Base-by-base conservation (phyloP, 1,284 basidiomycete species). In the Calocybe gambosa region DNA sequence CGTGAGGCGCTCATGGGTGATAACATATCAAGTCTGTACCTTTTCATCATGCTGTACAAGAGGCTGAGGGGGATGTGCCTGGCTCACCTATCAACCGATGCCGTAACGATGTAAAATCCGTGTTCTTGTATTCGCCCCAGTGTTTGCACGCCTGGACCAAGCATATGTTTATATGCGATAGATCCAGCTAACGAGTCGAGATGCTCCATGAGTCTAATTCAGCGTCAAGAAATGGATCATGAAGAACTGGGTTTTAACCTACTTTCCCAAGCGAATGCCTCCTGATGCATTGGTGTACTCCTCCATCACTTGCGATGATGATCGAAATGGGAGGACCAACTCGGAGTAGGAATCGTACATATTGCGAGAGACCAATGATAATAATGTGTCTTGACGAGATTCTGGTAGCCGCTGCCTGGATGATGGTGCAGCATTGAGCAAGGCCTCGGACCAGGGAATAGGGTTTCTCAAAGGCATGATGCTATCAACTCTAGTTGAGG, bases 111-210 rank as follows among this genome's bases (percentile, higher is more conserved):
- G 55, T 90, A 91, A 54, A 89, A 82, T 0, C 85, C 85, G 13
- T 75, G 73, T 49, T 84, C 74, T 39, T 77, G 58, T 46, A 83
- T 65, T 47, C 69, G 64, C 46, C 75, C 76, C 6, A 80, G 59
- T 1, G 69, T 71, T 50, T 74, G 59, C 9, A 81, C 77, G 20
- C 68, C 67, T 0, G 80, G 81, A 0, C 80, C 81, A 1, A 90
- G 74, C 68, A 87, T 79, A 63, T 89, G 86, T 56, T 88, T 85
- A 65, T 90, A 91, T 1, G 85, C 75, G 50, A 91, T 88, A 2
- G 85, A 86, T 9, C 88, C 89, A 1, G 89, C 88, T 13, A 91
- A 70, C 5, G 85, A 87, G 60, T 92, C 89, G 36, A 91, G 72
- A 58, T 90, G 79, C 58, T 85, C 81, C 77, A 85, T 80, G 21